These are phyloP conservation scores for Plasmodium gonderi DNA, from an alignment of 169 alveolate species.

Conservation along the genomic window DNA sequence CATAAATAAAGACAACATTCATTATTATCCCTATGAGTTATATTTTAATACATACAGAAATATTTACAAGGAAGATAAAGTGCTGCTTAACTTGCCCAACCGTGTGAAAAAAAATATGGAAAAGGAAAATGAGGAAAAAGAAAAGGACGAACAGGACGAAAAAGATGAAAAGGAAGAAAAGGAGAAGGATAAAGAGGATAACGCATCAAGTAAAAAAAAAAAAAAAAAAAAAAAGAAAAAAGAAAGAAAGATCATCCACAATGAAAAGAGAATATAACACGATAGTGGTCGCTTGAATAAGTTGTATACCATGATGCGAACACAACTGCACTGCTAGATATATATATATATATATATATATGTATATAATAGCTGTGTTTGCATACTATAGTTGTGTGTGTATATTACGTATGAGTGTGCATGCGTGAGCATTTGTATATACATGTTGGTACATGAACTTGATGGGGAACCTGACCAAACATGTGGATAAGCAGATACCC, in stretches of 20 bases:
- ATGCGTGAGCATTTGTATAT: too few relatives aligned
- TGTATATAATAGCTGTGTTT: neutral
- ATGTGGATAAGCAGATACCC: too few relatives aligned
- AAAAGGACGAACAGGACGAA: conserved; percentile 18
- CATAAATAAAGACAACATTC: conserved; percentile 44
- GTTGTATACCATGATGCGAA: too few relatives aligned
- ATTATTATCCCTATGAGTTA: conserved; percentile 69
- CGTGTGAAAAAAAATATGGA: conserved; percentile 11
- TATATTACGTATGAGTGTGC: too few relatives aligned
- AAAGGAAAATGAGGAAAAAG: conserved; percentile 52
- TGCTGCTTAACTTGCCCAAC: conserved; percentile 63
- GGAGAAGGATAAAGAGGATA: conserved; percentile 15
- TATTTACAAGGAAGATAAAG: conserved; percentile 64
- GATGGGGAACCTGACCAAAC: too few relatives aligned
- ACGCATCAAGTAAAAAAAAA: conserved; percentile 32
- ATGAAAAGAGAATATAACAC: neutral
- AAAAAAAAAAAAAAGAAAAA: conserved; percentile 16
- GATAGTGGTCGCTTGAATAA: neutral
- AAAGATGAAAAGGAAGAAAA: conserved; percentile 19
- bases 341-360: neutral
- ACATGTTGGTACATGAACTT: too few relatives aligned
- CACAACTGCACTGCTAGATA: neutral
- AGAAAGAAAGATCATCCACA: neutral
- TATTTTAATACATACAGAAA: conserved; percentile 70
- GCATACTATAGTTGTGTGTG: too few relatives aligned